Evolutionary conservation across 2,329 filamentous ascomycete species (phyloP).

Genomic region (Ciborinia camelliae): DNA sequence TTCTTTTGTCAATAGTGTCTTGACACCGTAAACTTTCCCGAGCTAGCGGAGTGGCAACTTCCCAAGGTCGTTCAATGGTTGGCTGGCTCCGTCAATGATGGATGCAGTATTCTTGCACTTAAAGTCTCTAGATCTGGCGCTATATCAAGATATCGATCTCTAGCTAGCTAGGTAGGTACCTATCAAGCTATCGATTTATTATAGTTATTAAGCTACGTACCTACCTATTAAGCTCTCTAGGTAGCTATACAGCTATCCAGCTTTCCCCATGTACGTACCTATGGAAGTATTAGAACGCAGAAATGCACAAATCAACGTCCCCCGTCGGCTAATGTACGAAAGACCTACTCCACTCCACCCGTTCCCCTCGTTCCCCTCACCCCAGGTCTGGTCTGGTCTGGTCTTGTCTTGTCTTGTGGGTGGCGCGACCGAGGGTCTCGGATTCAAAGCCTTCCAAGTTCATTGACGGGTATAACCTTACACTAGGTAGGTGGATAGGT

Average conservation of each 20-base stretch:
- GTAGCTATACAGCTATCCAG: too few species aligned
- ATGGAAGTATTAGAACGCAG: too few species aligned
- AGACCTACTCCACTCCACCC: too few species aligned
- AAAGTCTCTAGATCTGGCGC: background rate
- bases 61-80: background rate
- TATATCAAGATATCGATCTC: background rate
- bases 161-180: background rate
- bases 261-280: background rate
- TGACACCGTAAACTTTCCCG: background rate
- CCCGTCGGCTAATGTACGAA: too few species aligned
- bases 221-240: too few species aligned
- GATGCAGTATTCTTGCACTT: background rate
- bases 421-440: too few species aligned
- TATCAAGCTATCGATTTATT: background rate
- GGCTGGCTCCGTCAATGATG: background rate
- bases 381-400: too few species aligned
- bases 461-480: background rate
- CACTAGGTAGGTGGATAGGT: too few species aligned
- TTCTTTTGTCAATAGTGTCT: background rate
- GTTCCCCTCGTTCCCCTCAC: too few species aligned
- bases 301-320: too few species aligned
- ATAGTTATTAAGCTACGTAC: too few species aligned
- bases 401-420: too few species aligned
- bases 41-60: background rate
- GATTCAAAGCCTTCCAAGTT: background rate